Base-by-base conservation (phyloP, 2,329 filamentous ascomycete species). In the Exophiala dermatitidis region DNA sequence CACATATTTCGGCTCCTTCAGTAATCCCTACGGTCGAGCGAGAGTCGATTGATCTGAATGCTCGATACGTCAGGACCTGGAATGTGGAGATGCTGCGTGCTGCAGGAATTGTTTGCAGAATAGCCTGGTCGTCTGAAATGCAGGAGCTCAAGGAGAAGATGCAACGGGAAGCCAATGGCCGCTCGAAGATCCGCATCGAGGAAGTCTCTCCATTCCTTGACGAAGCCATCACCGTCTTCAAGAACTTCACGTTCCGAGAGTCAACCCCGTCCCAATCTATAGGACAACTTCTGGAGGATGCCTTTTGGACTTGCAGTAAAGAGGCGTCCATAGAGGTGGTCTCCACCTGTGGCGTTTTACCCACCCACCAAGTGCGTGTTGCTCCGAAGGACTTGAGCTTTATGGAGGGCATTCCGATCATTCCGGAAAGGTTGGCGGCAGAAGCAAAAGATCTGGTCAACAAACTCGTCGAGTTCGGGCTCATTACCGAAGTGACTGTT, bases 21-120 rank as follows among this genome's bases (percentile, higher is more conserved):
- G 84, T 98, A 9, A 98, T 98, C 53, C 93, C 93, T 0, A 98
- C 93, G 0, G 94, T 98, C 2, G 93, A 98, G 70, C 83, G 93
- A 66, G 93, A 98, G 67, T 93, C 89, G 50, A 95, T 98, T 53
- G 93, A 98, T 69, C 77, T 98, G 58, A 97, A 98, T 67, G 94
- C 93, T 10, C 83, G 90, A 52, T 95, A 90, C 77, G 91, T 98
- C 10, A 85, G 90, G 58, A 89, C 84, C 10, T 98, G 93, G 94
- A 98, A 98, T 64, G 78, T 88, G 26, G 93, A 97, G 67, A 88
- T 98, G 77, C 76, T 98, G 37, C 82, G 91, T 41, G 87, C 90
- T 31, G 88, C 91, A 12, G 93, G 93, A 38, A 90, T 98, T 60
- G 84, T 95, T 60, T 87, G 89, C 56, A 83, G 93, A 46, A 81